Percentiles rank a stretch among this genome's conserved stretches.
These are phyloP conservation scores for Ormosia semicastrata DNA, from an alignment of 306 rosid species.

Conservation along the genomic window DNA sequence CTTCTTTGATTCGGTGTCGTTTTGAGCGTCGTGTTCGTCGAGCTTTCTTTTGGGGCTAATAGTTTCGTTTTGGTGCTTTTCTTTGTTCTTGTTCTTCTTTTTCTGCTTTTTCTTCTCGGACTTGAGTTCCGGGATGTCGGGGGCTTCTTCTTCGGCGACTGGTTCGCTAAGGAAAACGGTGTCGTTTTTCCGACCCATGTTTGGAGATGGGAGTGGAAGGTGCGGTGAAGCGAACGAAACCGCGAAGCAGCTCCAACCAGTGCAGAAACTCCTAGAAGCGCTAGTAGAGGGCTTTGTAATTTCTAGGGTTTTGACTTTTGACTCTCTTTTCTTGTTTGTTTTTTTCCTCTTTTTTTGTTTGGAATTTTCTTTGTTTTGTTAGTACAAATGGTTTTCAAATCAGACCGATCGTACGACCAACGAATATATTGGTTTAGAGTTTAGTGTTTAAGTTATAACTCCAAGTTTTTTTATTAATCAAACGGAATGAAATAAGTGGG, in stretches of 20 bases:
- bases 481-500: too few relatives aligned
- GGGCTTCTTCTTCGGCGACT: slow-evolving; percentile 37
- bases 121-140: slow-evolving; percentile 24
- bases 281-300: slow-evolving; percentile 6
- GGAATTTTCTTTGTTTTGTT: too few relatives aligned
- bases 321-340: background rate
- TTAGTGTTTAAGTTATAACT: too few relatives aligned
- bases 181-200: slow-evolving; percentile 72
- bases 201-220: background rate
- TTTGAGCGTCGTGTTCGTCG: slow-evolving; percentile 29
- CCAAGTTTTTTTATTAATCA: too few relatives aligned
- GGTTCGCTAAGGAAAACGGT: slow-evolving; percentile 32
- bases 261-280: background rate
- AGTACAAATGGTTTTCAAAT: too few relatives aligned
- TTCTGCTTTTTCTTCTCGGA: slow-evolving; percentile 53
- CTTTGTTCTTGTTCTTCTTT: slow-evolving; percentile 46
- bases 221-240: background rate
- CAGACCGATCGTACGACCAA: too few relatives aligned
- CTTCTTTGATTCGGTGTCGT: slow-evolving; percentile 44
- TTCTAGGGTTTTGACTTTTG: slow-evolving; percentile 62
- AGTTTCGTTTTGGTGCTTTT: slow-evolving; percentile 25
- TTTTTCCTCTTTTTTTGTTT: too few relatives aligned
- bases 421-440: too few relatives aligned
- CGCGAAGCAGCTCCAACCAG: slow-evolving; percentile 29
- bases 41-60: slow-evolving; percentile 56